Base-by-base conservation (phyloP, 305 asterid species). In the Fraxinus latifolia region DNA sequence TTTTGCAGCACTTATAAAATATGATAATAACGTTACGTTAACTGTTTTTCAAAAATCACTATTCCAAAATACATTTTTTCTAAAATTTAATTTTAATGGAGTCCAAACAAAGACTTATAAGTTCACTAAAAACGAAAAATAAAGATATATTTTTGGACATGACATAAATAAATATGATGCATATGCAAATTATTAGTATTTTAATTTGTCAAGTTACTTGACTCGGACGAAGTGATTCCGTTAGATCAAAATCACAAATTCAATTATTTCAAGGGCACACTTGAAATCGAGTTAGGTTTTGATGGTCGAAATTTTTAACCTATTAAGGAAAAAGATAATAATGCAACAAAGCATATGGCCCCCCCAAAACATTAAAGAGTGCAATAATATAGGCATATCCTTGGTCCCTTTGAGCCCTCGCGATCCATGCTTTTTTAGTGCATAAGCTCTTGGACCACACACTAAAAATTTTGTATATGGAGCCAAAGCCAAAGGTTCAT, bases 391-490 rank as follows among this genome's bases (percentile, higher is more conserved):
- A n/a, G 62, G 62, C 75, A 70, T 15, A 70, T 70, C 42, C 23
- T 70, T 29, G 75, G 39, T 7, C 42, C 75, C 23, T 25, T 65
- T 65, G 1, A 25, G 11, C 75, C 75, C 39, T 29, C 39, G 75
- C 17, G 42, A 31, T 27, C 39, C 37, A 70, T 29, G 75, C 39
- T 12, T 70, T 70, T 70, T 70, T 12, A 70, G 39, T 70, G 39
- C 75, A 29, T 29, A 70, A 70, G 23, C 75, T 31, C 75, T 70
- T 70, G 75, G 75, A 70, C 75, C 75, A 70, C 75, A n/a, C 29
- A 31, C 39, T 70, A 68, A 9, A 68, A 12, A 4, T 68, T 68
- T 37, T 37, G 74, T 68, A 36, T 68, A 60, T 68, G 74, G 23
- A 68, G 74, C 74, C 74, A 68, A 68, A 29, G 17, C 21, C 74